A percentile compares a stretch with the other conserved stretches of the same genome.
Evolutionary conservation across 495 filamentous ascomycete species (phyloP).

Genomic region (Neurospora hispaniola): DNA sequence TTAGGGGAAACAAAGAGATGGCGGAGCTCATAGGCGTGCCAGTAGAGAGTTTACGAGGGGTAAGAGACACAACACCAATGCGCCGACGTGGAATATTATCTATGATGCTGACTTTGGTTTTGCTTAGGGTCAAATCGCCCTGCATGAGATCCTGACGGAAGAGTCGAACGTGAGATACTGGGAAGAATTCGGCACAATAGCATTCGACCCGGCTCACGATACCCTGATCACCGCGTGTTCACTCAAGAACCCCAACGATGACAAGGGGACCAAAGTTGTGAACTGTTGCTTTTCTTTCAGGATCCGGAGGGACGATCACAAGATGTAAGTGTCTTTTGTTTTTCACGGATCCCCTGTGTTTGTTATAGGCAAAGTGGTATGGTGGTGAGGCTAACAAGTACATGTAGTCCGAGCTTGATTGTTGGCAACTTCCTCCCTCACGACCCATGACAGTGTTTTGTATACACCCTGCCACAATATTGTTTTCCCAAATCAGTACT

Average conservation of each 20-base stretch:
- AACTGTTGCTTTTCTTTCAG: conserved; percentile 97
- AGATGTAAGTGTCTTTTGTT: conserved; percentile 61
- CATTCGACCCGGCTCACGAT: conserved; percentile 92
- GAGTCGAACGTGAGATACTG: conserved; percentile 93
- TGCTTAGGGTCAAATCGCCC: conserved; percentile 75
- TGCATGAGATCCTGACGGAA: conserved; percentile 93
- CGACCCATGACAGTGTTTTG: conserved; percentile 18
- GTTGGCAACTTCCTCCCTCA: conserved; percentile 92
- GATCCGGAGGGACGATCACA: conserved; percentile 85
- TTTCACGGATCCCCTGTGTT: conserved; percentile 1
- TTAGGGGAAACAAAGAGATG: conserved; percentile 97
- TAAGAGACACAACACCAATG: conserved; percentile 34
- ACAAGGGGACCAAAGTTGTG: conserved; percentile 59
- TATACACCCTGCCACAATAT: background rate
- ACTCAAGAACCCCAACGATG: conserved; percentile 73
- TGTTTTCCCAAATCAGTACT: background rate
- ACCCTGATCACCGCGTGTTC: conserved; percentile 92
- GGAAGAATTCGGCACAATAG: conserved; percentile 98
- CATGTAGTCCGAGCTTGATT: conserved; percentile 73
- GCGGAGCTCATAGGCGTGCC: conserved; percentile 91
- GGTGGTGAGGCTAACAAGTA: background rate
- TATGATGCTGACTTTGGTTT: background rate
- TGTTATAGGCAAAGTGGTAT: background rate
- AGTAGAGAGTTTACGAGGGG: conserved; percentile 82
- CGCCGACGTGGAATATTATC: background rate